phyloP scores from a whole-genome alignment of 805 yeast species.

The Candida orba region DNA sequence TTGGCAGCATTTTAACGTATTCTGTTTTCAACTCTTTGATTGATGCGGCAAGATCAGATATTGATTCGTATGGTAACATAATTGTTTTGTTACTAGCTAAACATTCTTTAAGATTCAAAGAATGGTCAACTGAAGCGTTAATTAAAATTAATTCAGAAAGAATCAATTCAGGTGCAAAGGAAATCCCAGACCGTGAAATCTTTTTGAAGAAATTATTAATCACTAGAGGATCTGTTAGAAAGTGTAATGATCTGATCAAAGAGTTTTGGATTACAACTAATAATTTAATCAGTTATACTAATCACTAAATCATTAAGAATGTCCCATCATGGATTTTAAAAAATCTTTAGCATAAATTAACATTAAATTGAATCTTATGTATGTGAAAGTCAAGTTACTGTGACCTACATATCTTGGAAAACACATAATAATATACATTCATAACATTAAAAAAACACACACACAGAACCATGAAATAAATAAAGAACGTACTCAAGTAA shows the following conservation, averaged over 20 bases:
- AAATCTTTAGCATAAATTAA: no score
- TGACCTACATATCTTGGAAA: no score
- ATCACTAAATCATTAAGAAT: no score
- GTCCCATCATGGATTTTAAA: no score
- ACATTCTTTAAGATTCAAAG: constrained; percentile 39
- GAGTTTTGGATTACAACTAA: constrained; percentile 61
- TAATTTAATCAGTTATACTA: constrained; percentile 32
- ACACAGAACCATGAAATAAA: background rate
- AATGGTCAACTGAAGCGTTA: constrained; percentile 37
- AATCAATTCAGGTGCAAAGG: constrained; percentile 17
- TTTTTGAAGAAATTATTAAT: constrained; percentile 49
- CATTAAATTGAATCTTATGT: no score
- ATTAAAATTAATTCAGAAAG: constrained; percentile 25
- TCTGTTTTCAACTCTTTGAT: constrained; percentile 37
- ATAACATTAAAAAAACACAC: background rate
- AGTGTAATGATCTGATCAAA: constrained; percentile 49
- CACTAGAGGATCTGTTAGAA: constrained; percentile 55
- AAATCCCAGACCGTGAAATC: constrained; percentile 28
- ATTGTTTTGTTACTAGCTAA: constrained; percentile 43
- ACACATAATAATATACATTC: background rate
- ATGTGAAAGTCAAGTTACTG: no score
- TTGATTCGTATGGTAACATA: constrained; percentile 50
- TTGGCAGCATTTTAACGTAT: constrained; percentile 27
- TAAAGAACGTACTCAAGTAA: background rate
- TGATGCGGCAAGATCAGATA: constrained; percentile 48